These are phyloP conservation scores for Penicillium sp. DNA, from an alignment of 2,329 filamentous ascomycete genomes.

Conservation along the genomic window DNA sequence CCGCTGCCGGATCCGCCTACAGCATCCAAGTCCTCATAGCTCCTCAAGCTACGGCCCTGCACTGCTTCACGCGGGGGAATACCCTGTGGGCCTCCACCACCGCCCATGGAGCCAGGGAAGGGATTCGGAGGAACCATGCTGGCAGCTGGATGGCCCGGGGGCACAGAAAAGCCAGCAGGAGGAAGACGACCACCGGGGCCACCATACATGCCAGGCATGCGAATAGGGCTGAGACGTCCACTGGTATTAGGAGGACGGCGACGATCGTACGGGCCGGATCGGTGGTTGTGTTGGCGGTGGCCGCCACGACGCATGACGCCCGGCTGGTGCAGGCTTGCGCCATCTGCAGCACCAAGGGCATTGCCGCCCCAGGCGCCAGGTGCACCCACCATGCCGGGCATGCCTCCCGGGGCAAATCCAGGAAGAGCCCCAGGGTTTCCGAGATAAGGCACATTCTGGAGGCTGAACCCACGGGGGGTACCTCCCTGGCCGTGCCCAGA, in stretches of 20 bases:
- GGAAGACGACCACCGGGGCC: conserved; percentile 36
- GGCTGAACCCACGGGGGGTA: conserved; percentile 88
- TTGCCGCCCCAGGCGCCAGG: conserved; percentile 34
- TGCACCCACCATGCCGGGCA: conserved; percentile 39
- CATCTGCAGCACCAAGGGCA: conserved; percentile 44
- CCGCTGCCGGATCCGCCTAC: conserved; percentile 72
- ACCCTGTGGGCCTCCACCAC: conserved; percentile 68
- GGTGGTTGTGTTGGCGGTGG: conserved; percentile 59
- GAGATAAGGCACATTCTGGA: conserved; percentile 69
- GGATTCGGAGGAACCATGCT: conserved; percentile 47
- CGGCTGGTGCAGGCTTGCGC: conserved; percentile 51
- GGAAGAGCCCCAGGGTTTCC: conserved; percentile 46
- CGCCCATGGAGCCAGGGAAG: conserved; percentile 51
- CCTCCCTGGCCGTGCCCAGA: conserved; percentile 76
- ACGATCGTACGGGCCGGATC: conserved; percentile 74
- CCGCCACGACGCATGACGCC: conserved; percentile 72
- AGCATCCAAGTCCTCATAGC: conserved; percentile 95
- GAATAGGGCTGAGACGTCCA: conserved; percentile 52
- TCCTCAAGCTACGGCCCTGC: conserved; percentile 89
- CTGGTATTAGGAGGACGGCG: conserved; percentile 49
- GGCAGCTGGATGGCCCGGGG: conserved; percentile 45
- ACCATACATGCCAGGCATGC: conserved; percentile 41
- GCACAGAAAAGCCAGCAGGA: conserved; percentile 31
- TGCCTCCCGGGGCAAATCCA: conserved; percentile 36
- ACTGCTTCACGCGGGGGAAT: conserved; percentile 89